These are phyloP conservation scores for Gamarada debralockiae DNA, from an alignment of 495 filamentous ascomycete species.

Conservation along the genomic window DNA sequence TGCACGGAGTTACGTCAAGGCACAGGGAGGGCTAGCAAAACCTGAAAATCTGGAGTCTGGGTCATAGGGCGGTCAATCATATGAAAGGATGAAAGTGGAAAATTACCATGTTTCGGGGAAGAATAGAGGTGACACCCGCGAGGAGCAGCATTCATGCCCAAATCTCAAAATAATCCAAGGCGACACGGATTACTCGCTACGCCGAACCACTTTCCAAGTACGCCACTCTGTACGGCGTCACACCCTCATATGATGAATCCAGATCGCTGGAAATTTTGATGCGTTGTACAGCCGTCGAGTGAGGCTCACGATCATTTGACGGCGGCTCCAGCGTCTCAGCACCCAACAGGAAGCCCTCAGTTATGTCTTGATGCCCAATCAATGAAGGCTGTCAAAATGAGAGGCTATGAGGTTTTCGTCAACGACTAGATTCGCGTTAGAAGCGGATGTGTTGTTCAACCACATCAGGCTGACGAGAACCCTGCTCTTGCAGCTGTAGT, in stretches of 20 bases:
- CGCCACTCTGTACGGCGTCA: constrained; percentile 21
- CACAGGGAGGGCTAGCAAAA: background rate
- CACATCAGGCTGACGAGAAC: constrained; percentile 7
- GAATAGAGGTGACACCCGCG: constrained; percentile 11
- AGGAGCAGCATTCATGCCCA: constrained; percentile 19
- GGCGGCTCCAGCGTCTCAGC: constrained; percentile 16
- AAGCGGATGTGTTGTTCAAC: constrained; percentile 5
- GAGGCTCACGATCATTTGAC: constrained; percentile 15
- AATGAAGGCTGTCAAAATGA: constrained; percentile 14
- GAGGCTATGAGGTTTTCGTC: background rate
- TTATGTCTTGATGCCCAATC: constrained; percentile 24
- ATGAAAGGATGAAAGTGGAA: background rate
- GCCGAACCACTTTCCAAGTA: constrained; percentile 5
- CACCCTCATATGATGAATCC: constrained; percentile 12
- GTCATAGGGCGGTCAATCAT: constrained; percentile 16
- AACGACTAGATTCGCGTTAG: background rate
- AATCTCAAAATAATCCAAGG: constrained; percentile 7
- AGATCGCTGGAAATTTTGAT: constrained; percentile 11
- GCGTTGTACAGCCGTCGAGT: constrained; percentile 22
- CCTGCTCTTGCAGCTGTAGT: background rate
- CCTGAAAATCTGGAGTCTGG: constrained; percentile 6
- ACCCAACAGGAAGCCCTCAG: constrained; percentile 19
- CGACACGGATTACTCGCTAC: constrained; percentile 3
- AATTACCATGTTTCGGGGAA: constrained; percentile 8
- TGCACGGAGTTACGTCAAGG: constrained; percentile 20